These are phyloP conservation scores for Rubus idaeus DNA, from an alignment of 306 rosid species.

Conservation along the genomic window DNA sequence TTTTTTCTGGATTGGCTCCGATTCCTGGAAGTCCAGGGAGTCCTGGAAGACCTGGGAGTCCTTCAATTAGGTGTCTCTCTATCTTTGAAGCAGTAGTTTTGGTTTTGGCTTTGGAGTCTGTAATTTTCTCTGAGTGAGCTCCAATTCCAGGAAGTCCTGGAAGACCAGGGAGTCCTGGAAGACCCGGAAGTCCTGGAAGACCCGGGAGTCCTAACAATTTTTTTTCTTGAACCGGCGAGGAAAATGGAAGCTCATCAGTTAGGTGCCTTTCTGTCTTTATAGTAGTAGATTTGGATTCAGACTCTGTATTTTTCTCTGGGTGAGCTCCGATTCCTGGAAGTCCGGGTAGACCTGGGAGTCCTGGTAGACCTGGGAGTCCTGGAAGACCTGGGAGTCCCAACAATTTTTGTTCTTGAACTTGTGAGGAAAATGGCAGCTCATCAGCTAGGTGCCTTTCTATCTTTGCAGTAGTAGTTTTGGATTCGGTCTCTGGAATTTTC, in stretches of 20 bases:
- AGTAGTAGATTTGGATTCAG: too few relatives aligned
- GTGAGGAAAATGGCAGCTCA: too few relatives aligned
- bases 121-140: neutral
- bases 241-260: slow-evolving; percentile 13
- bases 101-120: neutral
- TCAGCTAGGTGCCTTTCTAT: neutral
- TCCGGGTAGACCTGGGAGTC: slow-evolving; percentile 11
- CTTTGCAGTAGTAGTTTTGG: neutral
- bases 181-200: slow-evolving; percentile 32
- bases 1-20: neutral
- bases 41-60: slow-evolving; percentile 38
- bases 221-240: slow-evolving; percentile 52
- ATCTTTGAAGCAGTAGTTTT: neutral
- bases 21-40: neutral
- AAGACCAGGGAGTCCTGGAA: slow-evolving; percentile 40
- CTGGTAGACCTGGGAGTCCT: neutral
- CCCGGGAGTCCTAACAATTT: too few relatives aligned
- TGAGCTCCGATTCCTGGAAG: neutral
- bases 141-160: slow-evolving; percentile 18
- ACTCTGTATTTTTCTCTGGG: too few relatives aligned
- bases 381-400: neutral
- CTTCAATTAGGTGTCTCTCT: neutral
- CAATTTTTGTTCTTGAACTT: too few relatives aligned
- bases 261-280: too few relatives aligned
- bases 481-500: neutral